phyloP scores from a whole-genome alignment of 2,329 filamentous ascomycete species.

The Fonsecaea nubica region DNA sequence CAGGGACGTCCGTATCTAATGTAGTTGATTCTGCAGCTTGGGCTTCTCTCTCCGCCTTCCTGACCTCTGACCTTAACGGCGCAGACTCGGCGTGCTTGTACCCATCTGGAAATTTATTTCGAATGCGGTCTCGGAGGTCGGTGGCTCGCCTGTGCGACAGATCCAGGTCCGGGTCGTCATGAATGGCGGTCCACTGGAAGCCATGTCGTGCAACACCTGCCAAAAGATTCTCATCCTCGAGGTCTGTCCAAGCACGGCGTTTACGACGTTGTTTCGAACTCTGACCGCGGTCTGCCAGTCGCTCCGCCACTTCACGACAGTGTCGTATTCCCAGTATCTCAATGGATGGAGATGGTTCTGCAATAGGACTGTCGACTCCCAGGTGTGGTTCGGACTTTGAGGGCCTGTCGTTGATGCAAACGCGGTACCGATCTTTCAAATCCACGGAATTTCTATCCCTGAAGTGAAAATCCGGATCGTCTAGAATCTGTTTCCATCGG shows the following conservation, averaged over 20 bases:
- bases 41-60: conserved; percentile 33
- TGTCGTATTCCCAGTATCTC: conserved; percentile 15
- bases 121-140: conserved; percentile 67
- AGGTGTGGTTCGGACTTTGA: conserved; percentile 25
- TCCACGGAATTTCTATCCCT: conserved; percentile 64
- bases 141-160: conserved; percentile 61
- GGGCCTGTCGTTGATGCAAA: conserved; percentile 59
- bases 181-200: conserved; percentile 66
- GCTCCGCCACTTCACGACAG: conserved; percentile 4
- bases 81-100: conserved; percentile 58
- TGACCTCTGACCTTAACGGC: conserved; percentile 37
- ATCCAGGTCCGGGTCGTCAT: conserved; percentile 60
- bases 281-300: conserved; percentile 39
- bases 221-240: conserved; percentile 65
- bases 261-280: conserved; percentile 58
- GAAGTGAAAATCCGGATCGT: conserved; percentile 63
- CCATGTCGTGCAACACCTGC: conserved; percentile 66
- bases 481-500: conserved; percentile 68
- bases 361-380: conserved; percentile 15
- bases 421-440: conserved; percentile 66
- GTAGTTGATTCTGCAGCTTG: not conserved
- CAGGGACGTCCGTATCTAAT: not conserved
- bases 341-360: conserved; percentile 22
- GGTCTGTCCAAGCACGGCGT: conserved; percentile 61
- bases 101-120: conserved; percentile 64